These are phyloP conservation scores for Trichomonascaceae sp. DNA, from an alignment of 1,139 yeast species.

Conservation along the genomic window DNA sequence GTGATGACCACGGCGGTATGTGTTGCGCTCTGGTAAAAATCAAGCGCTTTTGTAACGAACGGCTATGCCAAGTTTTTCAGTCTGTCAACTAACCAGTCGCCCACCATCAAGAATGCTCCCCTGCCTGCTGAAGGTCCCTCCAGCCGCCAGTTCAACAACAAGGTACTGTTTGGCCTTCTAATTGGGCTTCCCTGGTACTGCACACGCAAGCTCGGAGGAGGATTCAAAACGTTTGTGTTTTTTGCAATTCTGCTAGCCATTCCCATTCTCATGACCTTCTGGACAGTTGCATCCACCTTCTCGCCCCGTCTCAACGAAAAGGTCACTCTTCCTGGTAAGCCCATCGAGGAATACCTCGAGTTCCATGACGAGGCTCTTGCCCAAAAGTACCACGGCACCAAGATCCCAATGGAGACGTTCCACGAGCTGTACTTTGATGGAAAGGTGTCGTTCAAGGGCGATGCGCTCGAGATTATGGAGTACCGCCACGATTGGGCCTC, in stretches of 20 bases:
- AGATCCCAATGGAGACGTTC: slow-evolving; percentile 90
- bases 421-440: slow-evolving; percentile 76
- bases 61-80: background rate
- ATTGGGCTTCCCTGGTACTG: slow-evolving; percentile 53
- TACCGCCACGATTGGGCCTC: slow-evolving; percentile 86
- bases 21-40: slow-evolving; percentile 3
- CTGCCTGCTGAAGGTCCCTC: slow-evolving; percentile 92
- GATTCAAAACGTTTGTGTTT: slow-evolving; percentile 48
- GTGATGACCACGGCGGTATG: slow-evolving; percentile 42
- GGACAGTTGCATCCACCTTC: slow-evolving; percentile 66
- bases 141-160: slow-evolving; percentile 59
- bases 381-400: slow-evolving; percentile 58
- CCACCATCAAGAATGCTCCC: slow-evolving; percentile 76
- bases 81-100: slow-evolving; percentile 24
- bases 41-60: background rate
- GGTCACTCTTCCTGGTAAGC: slow-evolving; percentile 62
- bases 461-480: slow-evolving; percentile 71
- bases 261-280: slow-evolving; percentile 68
- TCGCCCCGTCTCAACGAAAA: slow-evolving; percentile 77
- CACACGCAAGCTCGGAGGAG: slow-evolving; percentile 59
- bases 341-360: slow-evolving; percentile 67
- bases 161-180: slow-evolving; percentile 38
- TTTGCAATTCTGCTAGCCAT: slow-evolving; percentile 39
- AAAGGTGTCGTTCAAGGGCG: slow-evolving; percentile 81
- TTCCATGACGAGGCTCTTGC: slow-evolving; percentile 68